Evolutionary conservation across 805 yeast species (phyloP).

Genomic region (Starmerella tilneyi): DNA sequence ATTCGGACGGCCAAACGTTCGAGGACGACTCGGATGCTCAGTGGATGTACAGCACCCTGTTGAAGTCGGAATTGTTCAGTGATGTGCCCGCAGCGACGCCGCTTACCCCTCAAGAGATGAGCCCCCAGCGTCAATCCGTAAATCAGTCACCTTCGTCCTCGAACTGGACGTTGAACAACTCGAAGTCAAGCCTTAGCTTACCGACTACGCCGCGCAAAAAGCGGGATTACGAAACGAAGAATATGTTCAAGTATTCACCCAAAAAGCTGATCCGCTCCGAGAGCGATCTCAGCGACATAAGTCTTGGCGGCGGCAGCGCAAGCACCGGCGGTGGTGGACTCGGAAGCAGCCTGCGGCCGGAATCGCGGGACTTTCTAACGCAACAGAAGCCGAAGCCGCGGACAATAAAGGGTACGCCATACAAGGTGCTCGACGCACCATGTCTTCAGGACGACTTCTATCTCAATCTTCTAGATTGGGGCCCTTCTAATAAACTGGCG

Average conservation of each 20-base stretch:
- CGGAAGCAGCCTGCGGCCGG: conserved; percentile 56
- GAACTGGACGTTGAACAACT: not conserved
- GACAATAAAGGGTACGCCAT: conserved; percentile 74
- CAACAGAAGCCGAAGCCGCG: conserved; percentile 76
- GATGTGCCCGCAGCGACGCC: conserved; percentile 5
- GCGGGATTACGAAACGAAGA: conserved; percentile 29
- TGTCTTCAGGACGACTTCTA: conserved; percentile 90
- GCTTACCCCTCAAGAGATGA: conserved; percentile 8
- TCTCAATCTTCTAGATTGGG: conserved; percentile 90
- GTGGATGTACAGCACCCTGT: conserved; percentile 71
- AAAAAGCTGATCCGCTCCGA: conserved; percentile 14
- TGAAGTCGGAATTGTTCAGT: conserved; percentile 86
- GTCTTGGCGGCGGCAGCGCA: conserved; percentile 14
- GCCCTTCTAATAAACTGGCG: conserved; percentile 73
- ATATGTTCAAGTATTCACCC: conserved; percentile 33
- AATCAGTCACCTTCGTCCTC: not conserved
- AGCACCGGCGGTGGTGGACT: conserved; percentile 65
- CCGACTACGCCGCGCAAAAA: conserved; percentile 23
- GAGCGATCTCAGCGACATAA: conserved; percentile 20
- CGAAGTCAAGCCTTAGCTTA: conserved; percentile 15
- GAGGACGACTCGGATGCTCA: conserved; percentile 55
- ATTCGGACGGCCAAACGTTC: conserved; percentile 31
- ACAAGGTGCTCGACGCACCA: conserved; percentile 90
- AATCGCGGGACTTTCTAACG: conserved; percentile 64
- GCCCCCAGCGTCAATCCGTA: not conserved